A percentile compares a stretch with the other conserved stretches of the same genome.
Evolutionary conservation across 2,329 filamentous ascomycete genomes (phyloP).

Genomic region (Aspergillus ibericus): DNA sequence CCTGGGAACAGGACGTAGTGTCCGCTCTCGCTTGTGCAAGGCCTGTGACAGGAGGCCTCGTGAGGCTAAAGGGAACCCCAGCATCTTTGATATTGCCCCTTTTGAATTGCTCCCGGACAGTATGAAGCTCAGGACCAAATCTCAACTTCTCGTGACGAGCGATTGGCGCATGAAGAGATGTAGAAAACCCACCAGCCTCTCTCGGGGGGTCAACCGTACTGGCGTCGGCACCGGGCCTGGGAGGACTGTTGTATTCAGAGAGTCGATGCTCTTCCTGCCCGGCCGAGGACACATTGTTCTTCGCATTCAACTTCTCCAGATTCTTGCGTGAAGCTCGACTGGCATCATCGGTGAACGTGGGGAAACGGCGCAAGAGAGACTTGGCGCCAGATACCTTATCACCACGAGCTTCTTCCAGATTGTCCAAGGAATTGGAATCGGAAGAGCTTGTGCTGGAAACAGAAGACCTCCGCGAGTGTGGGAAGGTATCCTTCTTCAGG

Average conservation of each 20-base stretch:
- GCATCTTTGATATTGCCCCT: constrained; percentile 28
- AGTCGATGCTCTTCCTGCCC: constrained; percentile 35
- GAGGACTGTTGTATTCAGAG: constrained; percentile 17
- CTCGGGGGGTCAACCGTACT: constrained; percentile 12
- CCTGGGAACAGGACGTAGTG: constrained; percentile 22
- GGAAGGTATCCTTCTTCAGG: constrained; percentile 56
- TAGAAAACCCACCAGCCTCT: constrained; percentile 4
- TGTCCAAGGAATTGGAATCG: constrained; percentile 50
- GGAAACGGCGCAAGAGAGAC: constrained; percentile 31
- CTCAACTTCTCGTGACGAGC: constrained; percentile 26
- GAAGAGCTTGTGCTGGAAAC: constrained; percentile 49
- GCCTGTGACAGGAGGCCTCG: constrained; percentile 47
- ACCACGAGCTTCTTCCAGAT: constrained; percentile 34
- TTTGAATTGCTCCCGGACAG: constrained; percentile 23
- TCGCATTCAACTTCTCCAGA: constrained; percentile 36
- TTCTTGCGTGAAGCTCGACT: constrained; percentile 33
- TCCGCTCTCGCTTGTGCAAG: constrained; percentile 44
- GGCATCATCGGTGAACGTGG: constrained; percentile 38
- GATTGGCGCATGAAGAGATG: constrained; percentile 10
- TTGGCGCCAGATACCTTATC: constrained; percentile 32
- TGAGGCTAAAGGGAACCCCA: constrained; percentile 31
- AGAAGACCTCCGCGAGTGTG: constrained; percentile 44
- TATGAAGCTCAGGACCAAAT: constrained; percentile 31
- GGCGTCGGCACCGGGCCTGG: constrained; percentile 11
- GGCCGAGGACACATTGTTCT: constrained; percentile 47